These are phyloP conservation scores for Venturia effusa DNA, from an alignment of 2,329 filamentous ascomycete genomes.

Conservation along the genomic window DNA sequence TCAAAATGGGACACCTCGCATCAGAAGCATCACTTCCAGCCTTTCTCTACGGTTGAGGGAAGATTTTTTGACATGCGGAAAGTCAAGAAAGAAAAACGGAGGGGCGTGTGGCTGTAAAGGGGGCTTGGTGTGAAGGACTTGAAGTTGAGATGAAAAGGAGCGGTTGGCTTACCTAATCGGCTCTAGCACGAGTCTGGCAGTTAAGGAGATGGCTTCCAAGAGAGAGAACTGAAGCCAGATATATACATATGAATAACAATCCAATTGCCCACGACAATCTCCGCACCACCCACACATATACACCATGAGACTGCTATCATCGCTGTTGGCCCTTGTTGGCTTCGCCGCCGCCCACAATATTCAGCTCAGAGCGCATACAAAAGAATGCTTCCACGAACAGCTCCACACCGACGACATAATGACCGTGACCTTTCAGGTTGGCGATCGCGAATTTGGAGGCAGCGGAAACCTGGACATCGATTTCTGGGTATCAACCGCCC, in stretches of 20 bases:
- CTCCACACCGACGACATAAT: constrained; percentile 93
- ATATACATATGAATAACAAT: too few species aligned
- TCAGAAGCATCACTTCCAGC: neutral
- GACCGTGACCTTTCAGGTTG: constrained; percentile 97
- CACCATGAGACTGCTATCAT: constrained; percentile 4
- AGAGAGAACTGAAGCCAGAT: too few species aligned
- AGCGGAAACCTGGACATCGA: constrained; percentile 93
- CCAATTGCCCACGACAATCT: neutral
- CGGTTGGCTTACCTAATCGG: neutral
- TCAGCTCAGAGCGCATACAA: constrained; percentile 80
- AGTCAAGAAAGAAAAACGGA: too few species aligned
- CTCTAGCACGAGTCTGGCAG: neutral
- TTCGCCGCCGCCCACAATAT: constrained; percentile 83
- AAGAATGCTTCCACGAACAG: constrained; percentile 94
- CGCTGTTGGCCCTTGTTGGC: constrained; percentile 34
- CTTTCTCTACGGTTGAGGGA: neutral
- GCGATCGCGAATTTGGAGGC: constrained; percentile 88
- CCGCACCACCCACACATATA: neutral
- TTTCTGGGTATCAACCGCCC: constrained; percentile 67
- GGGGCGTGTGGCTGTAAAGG: too few species aligned
- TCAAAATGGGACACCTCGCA: neutral
- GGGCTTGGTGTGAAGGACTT: neutral
- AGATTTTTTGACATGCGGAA: too few species aligned
- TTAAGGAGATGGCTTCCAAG: too few species aligned
- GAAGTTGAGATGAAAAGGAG: neutral